Evolutionary conservation across 257 asterid genomes (phyloP).

Genomic region (Linderniella brevidens): DNA sequence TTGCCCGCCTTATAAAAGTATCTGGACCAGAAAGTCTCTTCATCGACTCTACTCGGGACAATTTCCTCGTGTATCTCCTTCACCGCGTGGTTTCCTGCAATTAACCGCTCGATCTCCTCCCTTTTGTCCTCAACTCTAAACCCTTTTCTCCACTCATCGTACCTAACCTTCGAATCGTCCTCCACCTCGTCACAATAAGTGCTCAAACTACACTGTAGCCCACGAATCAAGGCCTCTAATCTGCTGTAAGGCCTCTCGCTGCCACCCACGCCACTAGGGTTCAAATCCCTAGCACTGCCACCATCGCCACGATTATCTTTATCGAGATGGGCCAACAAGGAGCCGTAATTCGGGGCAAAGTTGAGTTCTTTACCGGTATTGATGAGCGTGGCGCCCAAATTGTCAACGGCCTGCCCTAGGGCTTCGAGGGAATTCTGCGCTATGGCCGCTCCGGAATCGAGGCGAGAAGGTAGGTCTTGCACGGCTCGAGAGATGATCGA

Average conservation of each 20-base stretch:
- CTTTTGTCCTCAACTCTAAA: conserved; percentile 34
- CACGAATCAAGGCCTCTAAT: conserved; percentile 49
- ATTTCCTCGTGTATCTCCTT: conserved; percentile 27
- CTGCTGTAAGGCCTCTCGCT: conserved; percentile 40
- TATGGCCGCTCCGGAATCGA: conserved; percentile 55
- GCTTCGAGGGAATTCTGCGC: conserved; percentile 54
- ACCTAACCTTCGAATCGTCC: conserved; percentile 21
- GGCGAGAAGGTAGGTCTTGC: conserved; percentile 85
- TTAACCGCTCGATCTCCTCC: conserved; percentile 33
- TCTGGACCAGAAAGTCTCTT: conserved; percentile 60
- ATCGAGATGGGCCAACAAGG: conserved; percentile 46
- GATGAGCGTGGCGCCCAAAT: too few relatives aligned
- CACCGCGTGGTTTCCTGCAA: conserved; percentile 37
- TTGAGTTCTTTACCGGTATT: too few relatives aligned
- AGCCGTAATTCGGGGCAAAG: too few relatives aligned
- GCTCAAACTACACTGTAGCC: conserved; percentile 33
- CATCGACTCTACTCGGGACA: conserved; percentile 49
- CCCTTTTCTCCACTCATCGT: conserved; percentile 33
- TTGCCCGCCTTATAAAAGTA: conserved; percentile 60
- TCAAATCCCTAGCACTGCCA: conserved; percentile 24
- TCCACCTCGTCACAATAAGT: conserved; percentile 40
- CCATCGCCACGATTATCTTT: conserved; percentile 45
- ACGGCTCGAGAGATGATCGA: conserved; percentile 72
- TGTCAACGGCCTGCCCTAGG: too few relatives aligned
- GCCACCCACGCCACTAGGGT: background rate